Conservation (phyloP, 257 asterid species). For the Capsicum chinense region DNA sequence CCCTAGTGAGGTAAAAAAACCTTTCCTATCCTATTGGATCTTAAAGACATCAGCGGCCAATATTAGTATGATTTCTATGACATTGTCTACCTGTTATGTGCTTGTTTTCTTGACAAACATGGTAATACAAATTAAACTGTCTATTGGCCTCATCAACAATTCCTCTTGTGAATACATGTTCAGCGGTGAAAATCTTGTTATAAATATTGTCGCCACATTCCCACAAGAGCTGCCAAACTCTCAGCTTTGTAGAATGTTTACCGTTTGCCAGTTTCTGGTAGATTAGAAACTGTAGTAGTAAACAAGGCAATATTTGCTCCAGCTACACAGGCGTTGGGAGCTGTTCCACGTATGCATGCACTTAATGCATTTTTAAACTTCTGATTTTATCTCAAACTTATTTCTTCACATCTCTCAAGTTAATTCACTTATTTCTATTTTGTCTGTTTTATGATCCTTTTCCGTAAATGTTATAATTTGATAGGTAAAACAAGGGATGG, state of each 20-base stretch:
- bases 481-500: not conserved
- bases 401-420: not conserved
- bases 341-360: not conserved
- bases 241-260: not conserved
- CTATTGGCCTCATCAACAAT: not conserved
- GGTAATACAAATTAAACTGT: not conserved
- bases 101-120: not conserved
- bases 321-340: not conserved
- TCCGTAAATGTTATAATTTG: not conserved
- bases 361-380: not conserved
- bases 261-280: not conserved
- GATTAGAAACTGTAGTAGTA: not conserved
- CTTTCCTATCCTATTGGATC: not conserved
- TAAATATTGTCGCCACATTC: not conserved
- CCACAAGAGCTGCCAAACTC: not conserved
- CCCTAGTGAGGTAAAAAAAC: not conserved
- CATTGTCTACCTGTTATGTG: not conserved
- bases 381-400: not conserved
- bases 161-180: not conserved
- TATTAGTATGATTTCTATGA: not conserved
- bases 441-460: not conserved
- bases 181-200: not conserved
- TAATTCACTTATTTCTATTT: not conserved
- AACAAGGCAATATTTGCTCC: not conserved
- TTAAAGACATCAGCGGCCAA: not conserved